Conservation (phyloP, 1,139 yeast species). For the Suhomyces bokatorum region DNA sequence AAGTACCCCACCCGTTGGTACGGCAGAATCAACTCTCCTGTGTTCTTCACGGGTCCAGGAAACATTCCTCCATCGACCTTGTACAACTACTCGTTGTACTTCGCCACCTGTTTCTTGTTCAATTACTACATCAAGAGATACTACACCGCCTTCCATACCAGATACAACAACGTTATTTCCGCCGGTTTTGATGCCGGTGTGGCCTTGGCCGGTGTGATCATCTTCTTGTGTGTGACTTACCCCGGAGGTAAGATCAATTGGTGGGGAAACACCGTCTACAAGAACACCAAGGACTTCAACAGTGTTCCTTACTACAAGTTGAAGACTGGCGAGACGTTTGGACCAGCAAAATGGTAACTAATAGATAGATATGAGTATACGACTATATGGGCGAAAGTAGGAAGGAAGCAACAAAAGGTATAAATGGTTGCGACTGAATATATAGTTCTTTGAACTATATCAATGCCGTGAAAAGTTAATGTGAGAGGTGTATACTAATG, state of each 20-base stretch:
- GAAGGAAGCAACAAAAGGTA: too few species aligned
- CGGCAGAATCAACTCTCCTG: conserved; percentile 39
- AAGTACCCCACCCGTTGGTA: conserved; percentile 23
- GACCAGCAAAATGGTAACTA: conserved; percentile 39
- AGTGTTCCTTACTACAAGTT: conserved; percentile 29
- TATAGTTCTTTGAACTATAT: too few species aligned
- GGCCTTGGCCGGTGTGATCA: conserved; percentile 24
- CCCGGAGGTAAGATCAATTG: conserved; percentile 30
- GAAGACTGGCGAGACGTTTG: conserved; percentile 36
- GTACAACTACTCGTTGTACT: conserved; percentile 46
- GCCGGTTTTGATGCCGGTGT: conserved; percentile 26
- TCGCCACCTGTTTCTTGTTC: conserved; percentile 51
- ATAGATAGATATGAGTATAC: not conserved
- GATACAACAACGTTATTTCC: conserved; percentile 26
- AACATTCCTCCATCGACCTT: conserved; percentile 57
- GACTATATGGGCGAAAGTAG: not conserved
- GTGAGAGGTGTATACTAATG: too few species aligned
- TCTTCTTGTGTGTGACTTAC: conserved; percentile 26
- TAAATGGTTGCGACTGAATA: too few species aligned
- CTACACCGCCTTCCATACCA: conserved; percentile 29
- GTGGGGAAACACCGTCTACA: conserved; percentile 42
- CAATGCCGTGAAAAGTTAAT: too few species aligned
- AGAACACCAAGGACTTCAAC: conserved; percentile 22
- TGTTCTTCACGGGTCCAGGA: conserved; percentile 51
- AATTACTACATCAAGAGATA: conserved; percentile 50